Base-by-base conservation (phyloP, 2,329 filamentous ascomycete species). In the Rutstroemia sydowiana region DNA sequence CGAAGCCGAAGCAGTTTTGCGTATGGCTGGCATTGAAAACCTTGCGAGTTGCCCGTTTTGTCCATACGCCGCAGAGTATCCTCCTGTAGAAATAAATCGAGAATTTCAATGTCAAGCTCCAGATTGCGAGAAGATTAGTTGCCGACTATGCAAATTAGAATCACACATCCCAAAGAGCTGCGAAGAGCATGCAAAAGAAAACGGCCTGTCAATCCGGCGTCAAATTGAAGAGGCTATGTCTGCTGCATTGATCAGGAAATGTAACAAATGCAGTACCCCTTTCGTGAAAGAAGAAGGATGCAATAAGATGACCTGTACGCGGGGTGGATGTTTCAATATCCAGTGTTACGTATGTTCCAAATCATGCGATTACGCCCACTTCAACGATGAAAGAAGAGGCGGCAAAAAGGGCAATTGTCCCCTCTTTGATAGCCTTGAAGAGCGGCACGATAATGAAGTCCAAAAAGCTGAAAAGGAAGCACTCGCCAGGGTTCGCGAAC, bases 181-280 rank as follows among this genome's bases (percentile, higher is more conserved):
- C 60, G 76, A 81, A 31, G 85, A 93, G 63, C 76, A 74, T 34
- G 76, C 76, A 37, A 72, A 68, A 18, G 81, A 88, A 2, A 75
- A 75, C 36, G 80, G 82, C 1, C 64, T 82, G 7, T 75, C 76
- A 3, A 73, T 78, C 16, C 79, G 86, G 14, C 85, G 85, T 57
- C 68, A 73, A 3, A 79, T 95, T 28, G 89, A 95, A 66, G 88
- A 95, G 65, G 88, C 88, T 18, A 92, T 91, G 85, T 88, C 86
- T 2, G 76, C 78, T 14, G 89, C 89, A 1, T 62, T 95, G 59
- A 85, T 95, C 49, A 79, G 89, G 18, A 81, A 73, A 26, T 95
- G 89, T 73, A 88, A 88, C 60, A 75, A 76, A 58, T 82, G 79
- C 71, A 62, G 62, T 67, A 63, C 58, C 2, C 81, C 83, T 0